These are phyloP conservation scores for Hygrophorus pudorinus DNA, from an alignment of 768 basidiomycete genomes.

Conservation along the genomic window DNA sequence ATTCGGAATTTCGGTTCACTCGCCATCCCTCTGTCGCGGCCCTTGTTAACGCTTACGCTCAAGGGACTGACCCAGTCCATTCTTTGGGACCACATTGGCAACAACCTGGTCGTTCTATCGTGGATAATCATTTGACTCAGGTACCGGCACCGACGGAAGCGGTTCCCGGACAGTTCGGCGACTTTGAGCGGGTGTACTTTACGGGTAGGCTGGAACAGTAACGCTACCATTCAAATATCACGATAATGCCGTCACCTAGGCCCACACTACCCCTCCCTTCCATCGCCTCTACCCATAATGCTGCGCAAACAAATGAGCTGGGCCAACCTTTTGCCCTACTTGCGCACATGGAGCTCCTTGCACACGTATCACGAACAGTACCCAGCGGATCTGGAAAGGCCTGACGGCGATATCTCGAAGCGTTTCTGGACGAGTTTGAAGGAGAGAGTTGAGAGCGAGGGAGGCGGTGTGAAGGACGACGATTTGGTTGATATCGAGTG, in stretches of 20 bases:
- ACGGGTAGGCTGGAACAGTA: slow-evolving; percentile 29
- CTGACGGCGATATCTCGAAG: slow-evolving; percentile 54
- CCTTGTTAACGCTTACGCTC: slow-evolving; percentile 52
- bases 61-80: slow-evolving; percentile 41
- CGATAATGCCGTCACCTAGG: slow-evolving; percentile 20
- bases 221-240: background rate
- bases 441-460: slow-evolving; percentile 24
- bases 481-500: slow-evolving; percentile 38
- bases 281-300: slow-evolving; percentile 33
- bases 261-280: slow-evolving; percentile 30
- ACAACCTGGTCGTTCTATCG: slow-evolving; percentile 67
- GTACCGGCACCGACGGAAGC: slow-evolving; percentile 45
- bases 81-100: slow-evolving; percentile 72
- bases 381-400: slow-evolving; percentile 40
- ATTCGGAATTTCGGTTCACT: slow-evolving; percentile 68
- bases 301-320: slow-evolving; percentile 53
- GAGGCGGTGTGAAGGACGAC: slow-evolving; percentile 23
- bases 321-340: slow-evolving; percentile 56
- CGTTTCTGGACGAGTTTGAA: slow-evolving; percentile 52
- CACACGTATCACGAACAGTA: slow-evolving; percentile 55
- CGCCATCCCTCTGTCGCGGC: slow-evolving; percentile 46
- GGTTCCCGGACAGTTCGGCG: slow-evolving; percentile 25
- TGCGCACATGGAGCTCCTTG: slow-evolving; percentile 62
- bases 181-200: slow-evolving; percentile 48
- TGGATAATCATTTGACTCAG: slow-evolving; percentile 59